Base-by-base conservation (phyloP, 345 rosid genomes). In the Rhodamnia rubescens region DNA sequence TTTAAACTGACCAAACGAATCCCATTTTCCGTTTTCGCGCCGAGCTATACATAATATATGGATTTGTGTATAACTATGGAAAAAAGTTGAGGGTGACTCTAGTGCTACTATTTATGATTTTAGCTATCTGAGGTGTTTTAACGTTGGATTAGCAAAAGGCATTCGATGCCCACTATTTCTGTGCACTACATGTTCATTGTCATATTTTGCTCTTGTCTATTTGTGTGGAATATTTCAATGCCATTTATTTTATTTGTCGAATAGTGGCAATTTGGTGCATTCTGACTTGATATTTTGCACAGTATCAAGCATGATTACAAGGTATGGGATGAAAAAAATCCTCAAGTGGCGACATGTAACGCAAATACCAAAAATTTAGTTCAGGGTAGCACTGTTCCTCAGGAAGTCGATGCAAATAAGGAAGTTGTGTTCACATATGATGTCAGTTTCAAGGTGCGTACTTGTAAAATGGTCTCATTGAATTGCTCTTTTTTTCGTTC, bases 241-340 rank as follows among this genome's bases (percentile, higher is more conserved):
- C 59, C n/a, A 10, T 51, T 51, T 51, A 55, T 27, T 15, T 82
- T 52, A 20, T 82, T n/a, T 40, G 42, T 53, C 4, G 2, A 26
- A 52, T 26, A 27, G 26, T 15, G 47, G 47, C 24, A 18, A 69
- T 32, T 69, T 69, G 56, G 40, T 56, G 82, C 24, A 51, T 84
- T 24, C 84, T 82, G 21, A 54, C 64, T 85, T 85, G 57, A 47
- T 87, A 18, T 89, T 88, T 69, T 84, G 74, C 86, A 85, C 92
- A 97, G 99, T 90, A 96, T 97, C 56, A 92, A 93, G 89, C 99
- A 97, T 84, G 98, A 97, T 75, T 96, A 96, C 89, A 96, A 97
- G 92, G 94, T 93, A 87, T 96, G 99, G 99, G 92, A 93, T 87
- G 98, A 90, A 75, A 93, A 91, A 80, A 93, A 95, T 90, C 96